Conservation (phyloP, 768 basidiomycete species). For the Auricularia heimuer region DNA sequence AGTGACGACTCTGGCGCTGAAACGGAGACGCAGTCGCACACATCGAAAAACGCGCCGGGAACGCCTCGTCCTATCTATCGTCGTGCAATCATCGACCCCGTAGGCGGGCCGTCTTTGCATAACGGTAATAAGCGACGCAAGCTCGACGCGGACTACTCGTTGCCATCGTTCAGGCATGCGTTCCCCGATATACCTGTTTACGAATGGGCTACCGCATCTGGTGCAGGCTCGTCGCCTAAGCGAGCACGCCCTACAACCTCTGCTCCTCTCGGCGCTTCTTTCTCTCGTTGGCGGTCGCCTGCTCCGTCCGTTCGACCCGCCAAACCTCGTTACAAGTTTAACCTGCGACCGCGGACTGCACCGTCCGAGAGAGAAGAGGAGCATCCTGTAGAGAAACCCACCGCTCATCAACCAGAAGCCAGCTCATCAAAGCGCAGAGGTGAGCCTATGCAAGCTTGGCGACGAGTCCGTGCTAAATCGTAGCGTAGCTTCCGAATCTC, state of each 20-base stretch:
- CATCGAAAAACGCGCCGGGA: neutral
- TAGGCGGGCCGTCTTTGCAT: neutral
- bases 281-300: too few species aligned
- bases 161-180: neutral
- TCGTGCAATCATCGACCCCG: neutral
- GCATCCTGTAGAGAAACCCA: too few species aligned
- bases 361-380: too few species aligned
- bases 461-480: neutral
- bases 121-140: neutral
- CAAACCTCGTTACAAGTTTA: too few species aligned
- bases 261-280: too few species aligned
- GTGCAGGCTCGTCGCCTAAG: too few species aligned
- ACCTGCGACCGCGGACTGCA: too few species aligned
- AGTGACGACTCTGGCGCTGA: neutral
- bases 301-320: too few species aligned
- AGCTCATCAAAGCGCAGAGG: neutral
- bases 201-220: neutral
- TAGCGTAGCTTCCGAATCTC: neutral
- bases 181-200: neutral
- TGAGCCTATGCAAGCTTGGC: neutral
- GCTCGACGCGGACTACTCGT: neutral
- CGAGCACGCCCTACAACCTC: too few species aligned
- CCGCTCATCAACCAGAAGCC: too few species aligned
- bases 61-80: neutral
- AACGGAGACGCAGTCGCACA: neutral